Percentiles rank a stretch among this genome's conserved stretches.
Conservation (phyloP, 352 stramenopile genomes). For the Pythium rishiriense region DNA sequence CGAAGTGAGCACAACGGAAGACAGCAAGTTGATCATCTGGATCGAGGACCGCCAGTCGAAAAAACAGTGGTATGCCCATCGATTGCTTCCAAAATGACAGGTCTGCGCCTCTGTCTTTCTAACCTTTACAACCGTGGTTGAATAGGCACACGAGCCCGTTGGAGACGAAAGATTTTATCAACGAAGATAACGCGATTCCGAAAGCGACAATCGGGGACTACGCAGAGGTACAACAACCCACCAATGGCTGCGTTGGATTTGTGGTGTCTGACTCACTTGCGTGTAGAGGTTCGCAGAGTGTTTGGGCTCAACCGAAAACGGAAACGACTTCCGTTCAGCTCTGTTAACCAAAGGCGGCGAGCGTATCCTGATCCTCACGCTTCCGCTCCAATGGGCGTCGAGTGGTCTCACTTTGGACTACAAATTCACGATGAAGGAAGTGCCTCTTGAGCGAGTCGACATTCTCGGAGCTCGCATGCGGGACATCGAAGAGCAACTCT, state of each 20-base stretch:
- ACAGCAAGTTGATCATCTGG: slow-evolving; percentile 18
- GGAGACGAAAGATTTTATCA: neutral
- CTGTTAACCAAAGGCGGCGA: neutral
- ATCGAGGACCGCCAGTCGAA: slow-evolving; percentile 17
- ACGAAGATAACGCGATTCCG: slow-evolving; percentile 1
- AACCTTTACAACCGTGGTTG: no score
- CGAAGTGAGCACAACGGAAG: slow-evolving; percentile 12
- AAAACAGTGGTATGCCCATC: slow-evolving; percentile 12
- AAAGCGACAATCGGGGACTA: neutral
- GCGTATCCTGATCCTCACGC: neutral
- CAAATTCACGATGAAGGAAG: slow-evolving; percentile 7
- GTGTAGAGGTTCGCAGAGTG: slow-evolving; percentile 3
- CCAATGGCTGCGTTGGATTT: neutral
- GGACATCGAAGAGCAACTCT: neutral
- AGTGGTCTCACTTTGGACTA: neutral
- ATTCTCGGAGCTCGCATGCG: slow-evolving; percentile 7
- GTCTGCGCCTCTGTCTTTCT: neutral
- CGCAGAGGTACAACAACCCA: neutral
- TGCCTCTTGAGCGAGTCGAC: slow-evolving; percentile 7
- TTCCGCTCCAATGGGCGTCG: neutral
- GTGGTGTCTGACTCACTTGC: no score
- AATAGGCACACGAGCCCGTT: slow-evolving; percentile 6
- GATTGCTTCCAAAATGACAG: neutral
- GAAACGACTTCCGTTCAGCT: neutral
- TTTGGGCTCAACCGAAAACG: neutral